Percentiles rank a stretch among this genome's conserved stretches.
Conservation (phyloP, 345 rosid species). For the Aurinia saxatilis region DNA sequence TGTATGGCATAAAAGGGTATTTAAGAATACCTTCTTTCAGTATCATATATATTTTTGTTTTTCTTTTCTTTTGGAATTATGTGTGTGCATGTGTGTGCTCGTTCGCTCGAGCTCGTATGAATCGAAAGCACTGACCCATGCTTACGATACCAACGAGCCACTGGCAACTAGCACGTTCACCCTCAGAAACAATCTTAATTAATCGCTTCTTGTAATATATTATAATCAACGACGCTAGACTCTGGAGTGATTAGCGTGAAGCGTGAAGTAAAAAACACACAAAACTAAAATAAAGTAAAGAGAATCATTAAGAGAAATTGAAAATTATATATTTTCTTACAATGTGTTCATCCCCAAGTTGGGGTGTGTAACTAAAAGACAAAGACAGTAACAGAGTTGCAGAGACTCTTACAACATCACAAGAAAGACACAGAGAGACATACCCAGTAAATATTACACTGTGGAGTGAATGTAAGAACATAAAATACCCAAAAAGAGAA, state of each 20-base stretch:
- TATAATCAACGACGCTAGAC: not conserved
- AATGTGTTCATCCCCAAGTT: slow-evolving; percentile 20
- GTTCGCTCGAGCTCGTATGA: not conserved
- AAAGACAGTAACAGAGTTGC: slow-evolving; percentile 11
- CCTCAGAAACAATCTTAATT: not conserved
- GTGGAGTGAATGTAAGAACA: slow-evolving; percentile 10
- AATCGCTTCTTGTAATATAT: not conserved
- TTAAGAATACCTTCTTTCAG: not conserved
- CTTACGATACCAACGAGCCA: slow-evolving; percentile 1
- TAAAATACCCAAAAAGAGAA: not conserved
- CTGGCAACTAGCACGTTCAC: not conserved
- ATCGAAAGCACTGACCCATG: slow-evolving; percentile 3
- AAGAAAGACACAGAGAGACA: not conserved
- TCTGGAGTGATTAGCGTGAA: not conserved
- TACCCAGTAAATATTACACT: slow-evolving; percentile 24
- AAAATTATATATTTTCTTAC: slow-evolving; percentile 17
- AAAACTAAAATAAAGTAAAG: too few relatives aligned
- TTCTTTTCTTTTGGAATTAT: not conserved
- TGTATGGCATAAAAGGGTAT: not conserved
- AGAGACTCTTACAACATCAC: slow-evolving; percentile 17
- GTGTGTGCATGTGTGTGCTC: not conserved
- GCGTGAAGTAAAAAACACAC: too few relatives aligned
- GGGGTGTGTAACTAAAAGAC: slow-evolving; percentile 11
- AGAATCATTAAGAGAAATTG: not conserved
- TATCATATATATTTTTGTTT: not conserved